Conservation (phyloP, 257 asterid species). For the Fraxinus americana region DNA sequence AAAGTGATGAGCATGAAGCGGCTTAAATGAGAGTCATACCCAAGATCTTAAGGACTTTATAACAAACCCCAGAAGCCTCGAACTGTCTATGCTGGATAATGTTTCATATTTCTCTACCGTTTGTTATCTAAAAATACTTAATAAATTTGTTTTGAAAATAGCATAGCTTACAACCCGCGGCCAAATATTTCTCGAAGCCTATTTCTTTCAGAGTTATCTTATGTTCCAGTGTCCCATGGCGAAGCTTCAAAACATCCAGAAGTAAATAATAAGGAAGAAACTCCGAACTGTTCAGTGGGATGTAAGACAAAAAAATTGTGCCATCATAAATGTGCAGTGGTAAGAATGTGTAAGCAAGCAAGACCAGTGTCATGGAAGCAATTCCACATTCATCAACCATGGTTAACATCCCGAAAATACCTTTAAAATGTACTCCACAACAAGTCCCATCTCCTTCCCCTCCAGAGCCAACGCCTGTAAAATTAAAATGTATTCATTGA, state of each 20-base stretch:
- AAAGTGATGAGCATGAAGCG: too few species aligned
- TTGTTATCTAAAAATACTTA: too few species aligned
- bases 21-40: too few species aligned
- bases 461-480: constrained; percentile 85
- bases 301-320: background rate
- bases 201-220: too few species aligned
- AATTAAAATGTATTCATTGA: constrained; percentile 19
- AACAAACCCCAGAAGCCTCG: too few species aligned
- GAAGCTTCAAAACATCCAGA: background rate
- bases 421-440: constrained; percentile 87
- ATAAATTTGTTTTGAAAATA: too few species aligned
- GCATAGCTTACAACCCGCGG: background rate
- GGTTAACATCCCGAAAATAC: constrained; percentile 48
- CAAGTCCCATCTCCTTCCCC: constrained; percentile 78
- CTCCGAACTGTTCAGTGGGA: constrained; percentile 3
- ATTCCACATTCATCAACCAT: constrained; percentile 2
- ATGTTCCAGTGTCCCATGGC: background rate
- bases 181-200: too few species aligned
- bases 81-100: too few species aligned
- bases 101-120: too few species aligned
- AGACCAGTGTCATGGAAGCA: constrained; percentile 4
- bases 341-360: constrained; percentile 11
- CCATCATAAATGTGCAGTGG: background rate
- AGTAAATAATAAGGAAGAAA: background rate
- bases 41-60: too few species aligned